A percentile compares a stretch with the other conserved stretches of the same genome.
phyloP scores from a whole-genome alignment of 2,329 filamentous ascomycete genomes.

The Onygena corvina region DNA sequence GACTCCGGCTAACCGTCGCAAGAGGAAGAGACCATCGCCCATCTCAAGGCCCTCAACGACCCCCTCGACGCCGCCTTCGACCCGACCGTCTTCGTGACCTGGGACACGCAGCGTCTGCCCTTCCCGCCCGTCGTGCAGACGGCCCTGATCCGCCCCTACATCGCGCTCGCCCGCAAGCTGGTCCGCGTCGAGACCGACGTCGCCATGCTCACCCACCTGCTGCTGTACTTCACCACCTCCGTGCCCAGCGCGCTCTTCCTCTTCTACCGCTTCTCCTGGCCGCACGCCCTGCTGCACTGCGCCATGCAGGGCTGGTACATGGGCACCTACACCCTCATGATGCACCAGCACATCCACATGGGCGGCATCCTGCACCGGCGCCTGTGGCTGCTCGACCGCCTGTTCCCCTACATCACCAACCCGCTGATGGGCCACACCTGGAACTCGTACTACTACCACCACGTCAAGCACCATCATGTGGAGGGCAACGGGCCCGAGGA shows the following conservation, averaged over 20 bases:
- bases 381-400: constrained; percentile 46
- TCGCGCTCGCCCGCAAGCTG: constrained; percentile 42
- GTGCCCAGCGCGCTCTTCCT: constrained; percentile 57
- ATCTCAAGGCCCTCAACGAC: constrained; percentile 41
- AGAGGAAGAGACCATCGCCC: constrained; percentile 26
- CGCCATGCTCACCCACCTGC: constrained; percentile 63
- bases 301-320: constrained; percentile 56
- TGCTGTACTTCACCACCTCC: constrained; percentile 58
- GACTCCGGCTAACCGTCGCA: not conserved
- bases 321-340: constrained; percentile 66
- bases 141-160: constrained; percentile 49
- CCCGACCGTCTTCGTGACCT: constrained; percentile 44
- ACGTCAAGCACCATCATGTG: constrained; percentile 76
- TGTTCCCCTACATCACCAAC: constrained; percentile 62
- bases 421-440: constrained; percentile 72
- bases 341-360: constrained; percentile 75
- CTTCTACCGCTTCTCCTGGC: constrained; percentile 53
- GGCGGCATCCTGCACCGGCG: constrained; percentile 52
- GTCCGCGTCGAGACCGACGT: constrained; percentile 60
- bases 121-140: constrained; percentile 33
- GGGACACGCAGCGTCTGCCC: constrained; percentile 39
- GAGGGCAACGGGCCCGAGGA: constrained; percentile 69
- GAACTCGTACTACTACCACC: constrained; percentile 77
- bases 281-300: constrained; percentile 55
- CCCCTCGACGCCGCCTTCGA: constrained; percentile 39